phyloP scores from a whole-genome alignment of 2,329 filamentous ascomycete genomes.

The Colletotrichum tanaceti region DNA sequence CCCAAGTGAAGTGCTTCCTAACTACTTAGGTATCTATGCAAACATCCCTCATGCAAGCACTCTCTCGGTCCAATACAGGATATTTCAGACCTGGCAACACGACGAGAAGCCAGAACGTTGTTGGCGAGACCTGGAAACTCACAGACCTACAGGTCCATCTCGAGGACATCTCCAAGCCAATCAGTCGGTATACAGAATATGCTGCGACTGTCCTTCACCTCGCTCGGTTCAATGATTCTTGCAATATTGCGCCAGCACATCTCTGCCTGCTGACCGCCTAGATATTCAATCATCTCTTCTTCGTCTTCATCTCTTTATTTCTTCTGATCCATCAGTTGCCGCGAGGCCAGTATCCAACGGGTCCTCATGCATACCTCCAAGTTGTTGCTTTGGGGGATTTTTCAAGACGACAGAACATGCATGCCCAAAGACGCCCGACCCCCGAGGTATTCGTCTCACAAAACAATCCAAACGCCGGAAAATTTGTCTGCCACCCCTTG shows the following conservation, averaged over 20 bases:
- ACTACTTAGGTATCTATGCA: too few species aligned
- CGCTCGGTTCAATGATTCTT: background rate
- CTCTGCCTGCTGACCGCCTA: background rate
- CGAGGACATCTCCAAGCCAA: too few species aligned
- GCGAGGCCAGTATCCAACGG: conserved; percentile 18
- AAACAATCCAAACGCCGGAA: conserved; percentile 26
- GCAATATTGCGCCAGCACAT: background rate
- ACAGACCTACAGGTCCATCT: too few species aligned
- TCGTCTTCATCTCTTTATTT: conserved; percentile 12
- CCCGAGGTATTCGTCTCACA: conserved; percentile 40
- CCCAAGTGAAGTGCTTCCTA: too few species aligned
- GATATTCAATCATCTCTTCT: background rate
- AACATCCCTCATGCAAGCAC: too few species aligned
- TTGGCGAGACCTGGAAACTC: too few species aligned
- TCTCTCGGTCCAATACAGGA: too few species aligned
- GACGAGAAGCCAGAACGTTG: too few species aligned
- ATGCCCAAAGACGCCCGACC: conserved; percentile 20
- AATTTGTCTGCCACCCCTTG: conserved; percentile 13
- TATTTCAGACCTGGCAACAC: too few species aligned
- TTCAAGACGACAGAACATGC: conserved; percentile 27
- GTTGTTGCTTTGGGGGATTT: background rate
- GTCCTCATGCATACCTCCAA: conserved; percentile 18
- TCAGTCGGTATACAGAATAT: background rate
- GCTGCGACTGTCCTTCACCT: background rate
- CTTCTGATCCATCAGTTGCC: conserved; percentile 23